Evolutionary conservation across 768 basidiomycete species (phyloP).

Genomic region (Leccinellum rugosiceps): DNA sequence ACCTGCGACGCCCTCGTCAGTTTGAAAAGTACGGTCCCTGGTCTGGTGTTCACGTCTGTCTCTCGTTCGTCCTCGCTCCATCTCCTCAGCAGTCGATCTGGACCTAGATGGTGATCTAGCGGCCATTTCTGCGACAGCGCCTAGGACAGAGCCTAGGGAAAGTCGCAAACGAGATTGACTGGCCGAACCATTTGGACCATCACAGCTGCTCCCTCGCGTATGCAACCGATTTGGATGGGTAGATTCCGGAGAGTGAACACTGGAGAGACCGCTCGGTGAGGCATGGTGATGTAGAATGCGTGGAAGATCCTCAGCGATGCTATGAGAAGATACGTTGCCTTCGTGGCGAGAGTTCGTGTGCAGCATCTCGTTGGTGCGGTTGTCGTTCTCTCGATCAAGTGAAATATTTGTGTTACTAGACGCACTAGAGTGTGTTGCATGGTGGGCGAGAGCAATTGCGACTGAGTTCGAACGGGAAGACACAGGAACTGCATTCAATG

Average conservation of each 20-base stretch:
- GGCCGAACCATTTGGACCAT: background rate
- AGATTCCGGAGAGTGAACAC: constrained; percentile 2
- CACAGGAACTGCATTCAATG: background rate
- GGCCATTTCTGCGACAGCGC: constrained; percentile 17
- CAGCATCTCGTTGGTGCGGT: background rate
- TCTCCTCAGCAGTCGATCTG: constrained; percentile 34
- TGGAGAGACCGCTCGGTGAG: background rate
- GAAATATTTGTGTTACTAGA: constrained; percentile 7
- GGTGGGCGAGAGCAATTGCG: background rate
- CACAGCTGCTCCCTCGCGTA: background rate
- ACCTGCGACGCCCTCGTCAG: background rate
- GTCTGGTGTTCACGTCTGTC: constrained; percentile 11
- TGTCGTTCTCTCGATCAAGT: background rate
- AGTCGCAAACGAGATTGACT: constrained; percentile 17
- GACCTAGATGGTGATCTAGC: constrained; percentile 14
- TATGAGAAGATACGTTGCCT: constrained; percentile 28
- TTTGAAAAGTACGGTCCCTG: background rate
- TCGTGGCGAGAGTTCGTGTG: background rate
- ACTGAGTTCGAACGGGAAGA: background rate
- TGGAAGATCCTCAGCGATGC: constrained; percentile 25
- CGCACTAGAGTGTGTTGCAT: background rate
- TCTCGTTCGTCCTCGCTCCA: constrained; percentile 22
- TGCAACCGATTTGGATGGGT: background rate
- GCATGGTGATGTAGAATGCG: background rate
- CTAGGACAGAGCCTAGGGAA: constrained; percentile 17